Base-by-base conservation (phyloP, 495 filamentous ascomycete genomes). In the Neurospora sublineolata region DNA sequence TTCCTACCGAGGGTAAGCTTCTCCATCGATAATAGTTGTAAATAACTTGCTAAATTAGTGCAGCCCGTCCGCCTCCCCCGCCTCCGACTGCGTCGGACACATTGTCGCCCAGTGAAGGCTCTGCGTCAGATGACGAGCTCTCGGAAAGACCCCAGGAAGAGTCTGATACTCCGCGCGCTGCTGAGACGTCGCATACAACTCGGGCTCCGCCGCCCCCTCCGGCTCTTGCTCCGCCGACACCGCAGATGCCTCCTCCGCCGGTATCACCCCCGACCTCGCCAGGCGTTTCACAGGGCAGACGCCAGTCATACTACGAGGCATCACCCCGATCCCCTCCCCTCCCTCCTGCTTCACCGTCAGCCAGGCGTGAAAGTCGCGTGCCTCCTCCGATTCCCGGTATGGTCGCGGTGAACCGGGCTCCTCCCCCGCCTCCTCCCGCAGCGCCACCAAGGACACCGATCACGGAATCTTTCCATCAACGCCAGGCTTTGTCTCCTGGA, bases 41-140 rank as follows among this genome's bases (percentile, higher is more conserved):
- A 76, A 58, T 76, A 71, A 23, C 69, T 75, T 70, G 69, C 76
- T 84, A 75, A 83, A 75, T 80, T 82, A 70, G 68, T 71, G 67
- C 76, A 92, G 90, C 87, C 69, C 89, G 89, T 72, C 86, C 88
- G 46, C 79, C 82, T 73, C 82, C 84, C 23, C 83, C 83, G 42
- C 84, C 85, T 74, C 86, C 84, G 36, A 77, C 83, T 72, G 80
- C 85, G 10, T 79, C 80, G 52, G 82, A 81, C 70, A 79, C 86
- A 64, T 81, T 84, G 68, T 92, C 92, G 52, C 89, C 87, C 38
- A 94, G 89, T 73, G 85, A 88, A 71, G 94, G 94, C 36, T 96
- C 94, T 8, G 93, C 90, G 77, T 97, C 94, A 11, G 96, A 97
- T 80, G 96, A 98, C 80, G 95, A 99, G 77, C 83, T 97, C 80